phyloP scores from a whole-genome alignment of 2,329 filamentous ascomycete species.

The Ascochyta viciae-villosae region DNA sequence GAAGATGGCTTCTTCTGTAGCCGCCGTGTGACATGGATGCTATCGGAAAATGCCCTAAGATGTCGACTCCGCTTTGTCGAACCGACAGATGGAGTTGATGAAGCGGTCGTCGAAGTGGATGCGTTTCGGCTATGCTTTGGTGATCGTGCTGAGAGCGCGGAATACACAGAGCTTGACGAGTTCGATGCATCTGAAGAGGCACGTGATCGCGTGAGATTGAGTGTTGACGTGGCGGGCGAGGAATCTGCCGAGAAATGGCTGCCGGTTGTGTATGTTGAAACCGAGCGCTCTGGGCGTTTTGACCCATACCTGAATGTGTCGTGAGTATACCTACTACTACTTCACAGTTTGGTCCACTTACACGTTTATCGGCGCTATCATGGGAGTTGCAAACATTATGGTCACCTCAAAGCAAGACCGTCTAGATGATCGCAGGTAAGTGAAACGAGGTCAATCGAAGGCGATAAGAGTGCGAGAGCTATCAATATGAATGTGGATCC shows the following conservation, averaged over 20 bases:
- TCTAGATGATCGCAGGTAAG: background rate
- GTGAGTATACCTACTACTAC: background rate
- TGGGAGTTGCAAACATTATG: constrained; percentile 6
- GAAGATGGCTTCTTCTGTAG: constrained; percentile 18
- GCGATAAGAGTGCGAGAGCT: background rate
- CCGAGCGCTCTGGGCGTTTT: background rate
- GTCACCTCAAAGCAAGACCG: constrained; percentile 3
- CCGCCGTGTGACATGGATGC: constrained; percentile 3
- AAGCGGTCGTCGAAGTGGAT: constrained; percentile 10
- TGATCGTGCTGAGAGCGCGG: constrained; percentile 3
- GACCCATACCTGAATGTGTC: background rate
- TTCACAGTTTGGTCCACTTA: background rate
- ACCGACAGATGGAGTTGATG: constrained; percentile 5
- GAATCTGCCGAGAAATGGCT: constrained; percentile 20
- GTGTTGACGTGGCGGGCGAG: constrained; percentile 15
- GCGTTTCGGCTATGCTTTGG: constrained; percentile 10
- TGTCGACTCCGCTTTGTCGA: constrained; percentile 6
- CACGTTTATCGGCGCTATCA: constrained; percentile 7
- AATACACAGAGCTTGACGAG: constrained; percentile 8
- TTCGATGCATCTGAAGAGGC: constrained; percentile 15
- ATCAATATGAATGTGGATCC: constrained; percentile 1
- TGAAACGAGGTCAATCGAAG: background rate
- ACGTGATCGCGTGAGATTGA: constrained; percentile 14
- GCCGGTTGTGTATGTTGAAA: constrained; percentile 6
- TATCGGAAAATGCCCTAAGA: constrained; percentile 14